These are phyloP conservation scores for Penicillium diatomitis DNA, from an alignment of 495 filamentous ascomycete genomes.

Conservation along the genomic window DNA sequence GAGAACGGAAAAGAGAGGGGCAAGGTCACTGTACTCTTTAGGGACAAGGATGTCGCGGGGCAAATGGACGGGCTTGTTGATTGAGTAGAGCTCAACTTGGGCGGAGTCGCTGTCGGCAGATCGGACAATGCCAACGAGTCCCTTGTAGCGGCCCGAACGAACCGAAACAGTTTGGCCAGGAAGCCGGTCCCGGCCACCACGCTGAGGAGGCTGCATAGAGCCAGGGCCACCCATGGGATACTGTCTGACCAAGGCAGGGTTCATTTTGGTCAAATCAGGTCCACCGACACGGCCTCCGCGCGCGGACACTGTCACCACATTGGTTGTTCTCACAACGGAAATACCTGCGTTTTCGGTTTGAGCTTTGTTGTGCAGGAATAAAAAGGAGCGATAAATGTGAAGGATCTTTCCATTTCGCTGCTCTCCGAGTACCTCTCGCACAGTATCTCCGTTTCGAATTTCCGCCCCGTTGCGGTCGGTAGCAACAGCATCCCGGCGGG, in stretches of 20 bases:
- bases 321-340: slow-evolving; percentile 77
- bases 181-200: slow-evolving; percentile 75
- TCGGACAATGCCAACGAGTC: slow-evolving; percentile 88
- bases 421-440: slow-evolving; percentile 84
- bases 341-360: slow-evolving; percentile 82
- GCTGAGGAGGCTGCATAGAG: slow-evolving; percentile 69
- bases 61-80: slow-evolving; percentile 77
- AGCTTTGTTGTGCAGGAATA: slow-evolving; percentile 79
- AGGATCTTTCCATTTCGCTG: slow-evolving; percentile 76
- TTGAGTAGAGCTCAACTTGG: slow-evolving; percentile 86
- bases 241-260: slow-evolving; percentile 67
- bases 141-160: slow-evolving; percentile 78
- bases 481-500: slow-evolving; percentile 72
- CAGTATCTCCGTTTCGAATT: slow-evolving; percentile 81
- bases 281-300: slow-evolving; percentile 69
- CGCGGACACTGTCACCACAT: slow-evolving; percentile 79
- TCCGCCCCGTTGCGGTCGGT: slow-evolving; percentile 92
- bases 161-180: slow-evolving; percentile 87
- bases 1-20: neutral
- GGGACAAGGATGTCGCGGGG: slow-evolving; percentile 67
- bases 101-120: slow-evolving; percentile 78
- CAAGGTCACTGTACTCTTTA: slow-evolving; percentile 54
- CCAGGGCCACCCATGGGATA: slow-evolving; percentile 27
- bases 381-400: slow-evolving; percentile 81
- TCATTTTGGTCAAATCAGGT: slow-evolving; percentile 85